Evolutionary conservation across 495 filamentous ascomycete species (phyloP).

Genomic region (Filosporella fistucella): DNA sequence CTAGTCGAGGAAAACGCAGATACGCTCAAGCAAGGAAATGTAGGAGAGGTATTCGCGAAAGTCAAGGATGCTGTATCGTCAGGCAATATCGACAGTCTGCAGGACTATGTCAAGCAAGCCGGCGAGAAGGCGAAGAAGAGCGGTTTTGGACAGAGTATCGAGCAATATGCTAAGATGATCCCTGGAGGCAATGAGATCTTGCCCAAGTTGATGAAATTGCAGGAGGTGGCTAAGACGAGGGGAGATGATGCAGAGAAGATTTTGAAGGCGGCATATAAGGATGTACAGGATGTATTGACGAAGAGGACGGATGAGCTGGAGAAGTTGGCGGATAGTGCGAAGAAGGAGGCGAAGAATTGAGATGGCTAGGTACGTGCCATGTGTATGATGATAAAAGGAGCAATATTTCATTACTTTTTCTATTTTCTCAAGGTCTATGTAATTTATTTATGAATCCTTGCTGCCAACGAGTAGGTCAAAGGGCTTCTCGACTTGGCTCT

Average conservation of each 20-base stretch:
- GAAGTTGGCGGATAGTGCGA: constrained; percentile 33
- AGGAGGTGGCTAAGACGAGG: constrained; percentile 50
- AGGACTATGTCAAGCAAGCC: constrained; percentile 52
- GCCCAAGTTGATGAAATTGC: constrained; percentile 48
- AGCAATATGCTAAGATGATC: constrained; percentile 47
- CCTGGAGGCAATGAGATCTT: constrained; percentile 50
- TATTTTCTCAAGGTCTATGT: too few species aligned
- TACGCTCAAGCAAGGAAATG: constrained; percentile 53
- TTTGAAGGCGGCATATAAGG: constrained; percentile 53
- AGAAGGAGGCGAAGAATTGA: constrained; percentile 24
- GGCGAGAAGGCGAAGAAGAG: constrained; percentile 48
- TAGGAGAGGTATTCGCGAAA: constrained; percentile 45
- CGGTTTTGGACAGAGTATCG: constrained; percentile 30
- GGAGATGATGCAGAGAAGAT: constrained; percentile 57
- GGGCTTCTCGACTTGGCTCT: too few species aligned
- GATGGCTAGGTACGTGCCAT: too few species aligned
- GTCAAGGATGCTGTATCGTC: constrained; percentile 49
- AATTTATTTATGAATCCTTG: too few species aligned
- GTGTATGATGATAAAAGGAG: too few species aligned
- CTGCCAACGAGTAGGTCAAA: too few species aligned
- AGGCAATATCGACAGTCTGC: constrained; percentile 48
- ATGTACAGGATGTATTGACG: constrained; percentile 39
- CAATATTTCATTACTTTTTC: too few species aligned
- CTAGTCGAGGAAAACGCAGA: constrained; percentile 57
- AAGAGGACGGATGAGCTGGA: constrained; percentile 38